Conservation (phyloP, 2,329 filamentous ascomycete species). For the Epichloe uncinata region DNA sequence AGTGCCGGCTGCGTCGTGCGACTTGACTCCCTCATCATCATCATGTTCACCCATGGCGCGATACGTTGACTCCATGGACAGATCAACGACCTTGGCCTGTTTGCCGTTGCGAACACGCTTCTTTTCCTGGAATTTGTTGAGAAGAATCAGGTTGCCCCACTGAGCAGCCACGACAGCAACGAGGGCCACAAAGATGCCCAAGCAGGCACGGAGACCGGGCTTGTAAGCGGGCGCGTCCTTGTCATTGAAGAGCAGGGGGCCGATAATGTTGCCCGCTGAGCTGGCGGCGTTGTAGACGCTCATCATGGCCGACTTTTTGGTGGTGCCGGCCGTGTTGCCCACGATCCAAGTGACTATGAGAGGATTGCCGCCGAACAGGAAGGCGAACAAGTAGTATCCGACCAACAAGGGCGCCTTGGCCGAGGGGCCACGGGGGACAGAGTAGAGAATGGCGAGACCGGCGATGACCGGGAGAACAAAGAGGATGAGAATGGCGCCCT, state of each 20-base stretch:
- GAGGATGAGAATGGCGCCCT: constrained; percentile 38
- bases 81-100: constrained; percentile 42
- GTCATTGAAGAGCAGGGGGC: constrained; percentile 46
- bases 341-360: constrained; percentile 57
- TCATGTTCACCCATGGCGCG: constrained; percentile 9
- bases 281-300: constrained; percentile 50
- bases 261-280: constrained; percentile 53
- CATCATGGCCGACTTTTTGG: constrained; percentile 53
- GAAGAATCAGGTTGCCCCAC: constrained; percentile 36
- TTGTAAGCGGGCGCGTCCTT: constrained; percentile 45
- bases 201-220: constrained; percentile 40
- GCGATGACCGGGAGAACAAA: constrained; percentile 47
- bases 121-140: constrained; percentile 43
- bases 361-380: constrained; percentile 52
- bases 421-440: constrained; percentile 31
- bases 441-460: constrained; percentile 42
- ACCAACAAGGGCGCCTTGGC: constrained; percentile 31
- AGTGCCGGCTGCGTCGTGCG: constrained; percentile 15
- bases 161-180: constrained; percentile 40
- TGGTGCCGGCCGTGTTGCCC: constrained; percentile 53
- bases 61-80: constrained; percentile 45
- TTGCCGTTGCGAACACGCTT: constrained; percentile 47
- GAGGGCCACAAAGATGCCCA: constrained; percentile 41
- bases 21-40: constrained; percentile 4
- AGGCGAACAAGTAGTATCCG: constrained; percentile 53